A percentile compares a stretch with the other conserved stretches of the same genome.
Evolutionary conservation across 441 rosid species (phyloP).

Genomic region (Daphne laureola): DNA sequence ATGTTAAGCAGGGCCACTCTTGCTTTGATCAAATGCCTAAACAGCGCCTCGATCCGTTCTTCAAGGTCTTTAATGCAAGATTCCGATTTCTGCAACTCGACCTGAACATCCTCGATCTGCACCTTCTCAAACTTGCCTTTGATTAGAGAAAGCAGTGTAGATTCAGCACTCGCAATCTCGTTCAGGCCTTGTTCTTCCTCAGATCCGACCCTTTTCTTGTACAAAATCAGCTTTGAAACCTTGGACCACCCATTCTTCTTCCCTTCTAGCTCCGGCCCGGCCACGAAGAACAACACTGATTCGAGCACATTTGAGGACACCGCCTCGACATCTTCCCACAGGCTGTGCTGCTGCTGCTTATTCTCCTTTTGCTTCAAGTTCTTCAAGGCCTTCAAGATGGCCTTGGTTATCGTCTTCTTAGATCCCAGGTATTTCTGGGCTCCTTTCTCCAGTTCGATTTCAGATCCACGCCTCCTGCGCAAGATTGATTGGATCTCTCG

Average conservation of each 20-base stretch:
- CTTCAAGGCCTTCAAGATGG: conserved; percentile 22
- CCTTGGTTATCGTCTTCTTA: conserved; percentile 23
- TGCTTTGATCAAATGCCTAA: conserved; percentile 18
- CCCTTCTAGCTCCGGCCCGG: background rate
- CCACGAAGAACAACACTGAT: conserved; percentile 3
- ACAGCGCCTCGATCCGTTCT: conserved; percentile 11
- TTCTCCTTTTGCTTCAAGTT: conserved; percentile 9
- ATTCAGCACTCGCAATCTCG: conserved; percentile 9
- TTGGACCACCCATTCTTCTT: conserved; percentile 2
- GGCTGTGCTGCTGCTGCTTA: background rate
- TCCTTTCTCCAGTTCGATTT: conserved; percentile 16
- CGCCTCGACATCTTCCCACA: background rate
- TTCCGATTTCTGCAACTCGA: conserved; percentile 6
- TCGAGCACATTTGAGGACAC: background rate
- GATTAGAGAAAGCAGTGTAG: conserved; percentile 4
- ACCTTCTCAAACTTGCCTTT: too few species aligned
- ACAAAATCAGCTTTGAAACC: conserved; percentile 1
- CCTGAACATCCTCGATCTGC: conserved; percentile 1
- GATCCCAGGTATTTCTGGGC: conserved; percentile 19
- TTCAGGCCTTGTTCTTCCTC: conserved; percentile 12
- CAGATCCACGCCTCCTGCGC: conserved; percentile 23
- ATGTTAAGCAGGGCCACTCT: conserved; percentile 22
- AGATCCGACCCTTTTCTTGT: conserved; percentile 5
- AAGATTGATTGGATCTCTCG: conserved; percentile 28
- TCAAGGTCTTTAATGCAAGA: conserved; percentile 12